These are phyloP conservation scores for Russula brevipes DNA, from an alignment of 768 basidiomycete species.

Conservation along the genomic window DNA sequence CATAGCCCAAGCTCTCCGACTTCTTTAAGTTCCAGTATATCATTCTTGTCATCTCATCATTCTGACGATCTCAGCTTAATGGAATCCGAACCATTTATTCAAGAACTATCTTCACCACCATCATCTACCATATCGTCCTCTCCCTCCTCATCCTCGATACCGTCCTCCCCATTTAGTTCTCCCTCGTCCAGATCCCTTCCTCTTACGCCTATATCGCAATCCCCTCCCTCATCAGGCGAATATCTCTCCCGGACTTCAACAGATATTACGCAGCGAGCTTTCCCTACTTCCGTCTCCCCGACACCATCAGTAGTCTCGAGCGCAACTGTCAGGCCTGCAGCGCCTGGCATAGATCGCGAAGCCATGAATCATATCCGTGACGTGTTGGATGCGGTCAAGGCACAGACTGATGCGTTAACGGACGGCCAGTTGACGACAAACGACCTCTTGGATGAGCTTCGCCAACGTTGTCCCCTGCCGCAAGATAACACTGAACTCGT, in stretches of 20 bases:
- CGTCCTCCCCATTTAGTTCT: conserved; percentile 31
- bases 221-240: conserved; percentile 29
- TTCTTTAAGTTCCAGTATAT: conserved; percentile 35
- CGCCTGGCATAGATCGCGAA: conserved; percentile 32
- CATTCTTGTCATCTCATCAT: conserved; percentile 58
- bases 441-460: conserved; percentile 57
- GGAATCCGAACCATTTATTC: conserved; percentile 34
- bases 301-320: conserved; percentile 35
- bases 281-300: conserved; percentile 33
- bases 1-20: conserved; percentile 38
- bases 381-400: conserved; percentile 52
- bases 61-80: conserved; percentile 61
- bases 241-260: conserved; percentile 38
- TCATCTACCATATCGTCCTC: conserved; percentile 25
- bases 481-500: conserved; percentile 35
- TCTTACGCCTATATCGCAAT: conserved; percentile 16
- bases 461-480: conserved; percentile 38
- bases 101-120: conserved; percentile 10
- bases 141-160: conserved; percentile 36
- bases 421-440: conserved; percentile 59
- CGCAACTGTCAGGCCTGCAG: conserved; percentile 31
- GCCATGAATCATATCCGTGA: conserved; percentile 45
- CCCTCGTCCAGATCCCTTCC: conserved; percentile 14
- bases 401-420: conserved; percentile 54
- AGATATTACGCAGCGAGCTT: conserved; percentile 3